Evolutionary conservation across 2,329 filamentous ascomycete genomes (phyloP), one percentile per base, ranked within the genome.

Genomic region (Aciculosporium take): DNA sequence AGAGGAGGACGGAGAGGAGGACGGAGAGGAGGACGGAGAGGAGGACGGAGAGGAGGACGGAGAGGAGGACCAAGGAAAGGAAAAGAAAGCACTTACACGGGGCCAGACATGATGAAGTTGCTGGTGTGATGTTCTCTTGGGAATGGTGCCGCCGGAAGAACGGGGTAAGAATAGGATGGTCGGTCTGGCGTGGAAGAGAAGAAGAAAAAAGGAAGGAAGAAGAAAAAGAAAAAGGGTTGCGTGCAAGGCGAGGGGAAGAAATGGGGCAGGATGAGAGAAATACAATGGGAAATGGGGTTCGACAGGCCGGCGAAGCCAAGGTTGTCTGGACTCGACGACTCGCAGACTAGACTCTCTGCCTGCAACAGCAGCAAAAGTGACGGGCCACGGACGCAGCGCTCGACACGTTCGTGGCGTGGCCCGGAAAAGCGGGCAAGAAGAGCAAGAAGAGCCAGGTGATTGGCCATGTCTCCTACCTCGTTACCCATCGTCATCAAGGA

Each of bases 71-170:
- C n/a, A n/a, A n/a, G n/a, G n/a, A n/a, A n/a, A n/a, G n/a, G n/a
- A n/a, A n/a, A n/a, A n/a, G n/a, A 41, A 36, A 15, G 30, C 42
- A 79, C 76, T 79, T 75, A 81, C 76, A 77, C 74, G 65, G 76
- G 64, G 62, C 72, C 72, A 71, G 74, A 77, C 74, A 78, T 77
- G 64, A 64, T 72, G 64, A 43, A 34, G 39, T 40, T 41, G 27
- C 17, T 30, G 25, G 18, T 42, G 20, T 37, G 25, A 15, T 35
- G 30, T n/a, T 7, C 39, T 32, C 9, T n/a, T 20, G 13, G 12
- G 18, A 13, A 39, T 29, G 37, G 33, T 39, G 39, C 21, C 37
- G 25, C 20, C 37, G 37, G 5, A 17, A 4, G 21, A 24, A 46
- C 25, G 13, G 21, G 39, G 15, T 46, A 18, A 46, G 35, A 23